Conservation (phyloP, 768 basidiomycete genomes). For the Mycena crocata region DNA sequence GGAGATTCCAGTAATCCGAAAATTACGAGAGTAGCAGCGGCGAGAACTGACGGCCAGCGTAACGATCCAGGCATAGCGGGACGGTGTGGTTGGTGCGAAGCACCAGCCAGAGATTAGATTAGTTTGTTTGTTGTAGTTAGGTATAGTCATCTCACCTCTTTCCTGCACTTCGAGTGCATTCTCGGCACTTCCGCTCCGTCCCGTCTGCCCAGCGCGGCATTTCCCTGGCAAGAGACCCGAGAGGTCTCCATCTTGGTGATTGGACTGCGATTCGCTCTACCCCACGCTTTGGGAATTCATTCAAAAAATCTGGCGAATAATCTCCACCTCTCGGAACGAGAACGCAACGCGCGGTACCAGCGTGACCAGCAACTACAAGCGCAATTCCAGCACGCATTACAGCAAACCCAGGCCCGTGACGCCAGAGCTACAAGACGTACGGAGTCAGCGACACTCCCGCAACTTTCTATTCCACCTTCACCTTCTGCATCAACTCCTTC, state of each 20-base stretch:
- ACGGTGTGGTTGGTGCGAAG: constrained; percentile 6
- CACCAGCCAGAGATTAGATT: background rate
- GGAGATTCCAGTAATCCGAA: too few species aligned
- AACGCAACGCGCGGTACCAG: background rate
- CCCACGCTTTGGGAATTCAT: background rate
- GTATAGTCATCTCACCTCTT: background rate
- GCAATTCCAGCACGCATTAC: background rate
- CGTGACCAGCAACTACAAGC: background rate
- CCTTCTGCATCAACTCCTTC: background rate
- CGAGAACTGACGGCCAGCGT: too few species aligned
- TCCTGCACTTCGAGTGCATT: background rate
- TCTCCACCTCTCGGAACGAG: background rate
- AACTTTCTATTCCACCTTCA: background rate
- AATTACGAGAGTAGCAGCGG: too few species aligned
- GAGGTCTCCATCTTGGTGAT: constrained; percentile 15
- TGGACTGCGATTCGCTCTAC: background rate
- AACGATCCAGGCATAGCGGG: too few species aligned
- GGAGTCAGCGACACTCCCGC: background rate
- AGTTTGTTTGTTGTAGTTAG: background rate
- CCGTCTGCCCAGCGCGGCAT: background rate
- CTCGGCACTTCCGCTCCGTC: background rate
- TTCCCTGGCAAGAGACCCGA: background rate
- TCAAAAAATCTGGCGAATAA: constrained; percentile 1
- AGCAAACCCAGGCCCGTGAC: background rate
- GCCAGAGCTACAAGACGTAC: background rate